Percentiles rank a stretch among this genome's conserved stretches.
Conservation (phyloP, 495 filamentous ascomycete species). For the Letharia lupina region DNA sequence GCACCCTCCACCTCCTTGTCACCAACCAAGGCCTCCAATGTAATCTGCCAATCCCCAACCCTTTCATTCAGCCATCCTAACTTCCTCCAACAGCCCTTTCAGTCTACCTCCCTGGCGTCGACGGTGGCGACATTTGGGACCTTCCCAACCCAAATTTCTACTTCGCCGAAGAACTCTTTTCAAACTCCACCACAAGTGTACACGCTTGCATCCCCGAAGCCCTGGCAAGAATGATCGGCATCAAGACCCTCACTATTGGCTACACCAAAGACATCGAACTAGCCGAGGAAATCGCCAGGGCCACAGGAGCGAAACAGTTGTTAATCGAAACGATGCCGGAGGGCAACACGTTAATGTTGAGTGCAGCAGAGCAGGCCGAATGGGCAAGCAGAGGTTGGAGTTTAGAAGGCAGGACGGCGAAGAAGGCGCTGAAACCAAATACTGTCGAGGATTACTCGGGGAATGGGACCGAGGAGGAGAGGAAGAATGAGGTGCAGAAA, state of each 20-base stretch:
- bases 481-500: neutral
- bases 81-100: constrained; percentile 1
- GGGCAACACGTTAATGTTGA: neutral
- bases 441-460: neutral
- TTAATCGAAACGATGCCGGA: neutral
- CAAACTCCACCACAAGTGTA: constrained; percentile 9
- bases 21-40: neutral
- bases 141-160: constrained; percentile 10
- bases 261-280: constrained; percentile 12
- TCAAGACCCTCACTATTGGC: constrained; percentile 6
- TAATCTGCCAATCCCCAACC: neutral
- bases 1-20: neutral
- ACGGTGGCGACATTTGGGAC: constrained; percentile 13
- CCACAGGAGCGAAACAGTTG: constrained; percentile 3
- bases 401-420: neutral
- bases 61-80: neutral
- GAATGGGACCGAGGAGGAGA: neutral
- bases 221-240: constrained; percentile 7
- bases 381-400: neutral
- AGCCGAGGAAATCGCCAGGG: constrained; percentile 12
- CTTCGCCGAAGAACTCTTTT: constrained; percentile 13
- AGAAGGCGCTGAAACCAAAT: neutral
- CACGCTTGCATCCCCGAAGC: constrained; percentile 14
- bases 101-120: constrained; percentile 12
- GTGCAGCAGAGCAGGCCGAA: neutral